Evolutionary conservation across 83 land plant species (phyloP).

Genomic region (Isoetes engelmannii): DNA sequence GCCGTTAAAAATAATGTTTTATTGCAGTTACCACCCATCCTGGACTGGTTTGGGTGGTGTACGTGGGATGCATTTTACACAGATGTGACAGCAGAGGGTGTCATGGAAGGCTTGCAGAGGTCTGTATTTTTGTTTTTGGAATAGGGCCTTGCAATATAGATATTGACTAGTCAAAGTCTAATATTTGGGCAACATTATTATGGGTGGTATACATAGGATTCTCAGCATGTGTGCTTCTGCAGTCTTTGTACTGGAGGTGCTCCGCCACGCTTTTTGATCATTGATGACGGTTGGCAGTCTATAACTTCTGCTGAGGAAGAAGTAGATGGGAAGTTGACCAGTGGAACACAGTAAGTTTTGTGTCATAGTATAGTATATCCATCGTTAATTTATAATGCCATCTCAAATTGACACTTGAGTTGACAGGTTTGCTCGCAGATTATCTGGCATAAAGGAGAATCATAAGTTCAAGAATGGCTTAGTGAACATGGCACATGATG

Average conservation of each 20-base stretch:
- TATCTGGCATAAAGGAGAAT: slow-evolving; percentile 72
- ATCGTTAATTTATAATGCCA: no score
- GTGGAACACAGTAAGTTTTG: slow-evolving; percentile 62
- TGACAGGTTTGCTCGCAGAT: slow-evolving; percentile 70
- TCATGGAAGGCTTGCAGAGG: slow-evolving; percentile 73
- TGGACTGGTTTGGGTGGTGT: slow-evolving; percentile 99
- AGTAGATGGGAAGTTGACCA: slow-evolving; percentile 24
- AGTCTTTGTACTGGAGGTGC: slow-evolving; percentile 70
- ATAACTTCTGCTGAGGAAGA: slow-evolving; percentile 54
- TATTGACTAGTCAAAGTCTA: not conserved
- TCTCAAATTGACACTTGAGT: no score
- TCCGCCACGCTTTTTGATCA: slow-evolving; percentile 80
- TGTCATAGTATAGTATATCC: no score
- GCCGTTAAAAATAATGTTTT: not conserved
- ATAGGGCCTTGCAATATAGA: no score
- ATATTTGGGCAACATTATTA: no score
- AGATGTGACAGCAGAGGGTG: slow-evolving; percentile 75
- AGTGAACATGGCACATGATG: no score
- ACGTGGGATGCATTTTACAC: slow-evolving; percentile 99
- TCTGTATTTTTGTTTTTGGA: slow-evolving; percentile 9
- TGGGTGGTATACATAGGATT: no score
- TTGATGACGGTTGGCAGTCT: slow-evolving; percentile 99
- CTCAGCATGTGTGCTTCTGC: slow-evolving; percentile 5
- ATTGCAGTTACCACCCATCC: slow-evolving; percentile 68
- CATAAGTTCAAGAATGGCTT: slow-evolving; percentile 60